A percentile compares a stretch with the other conserved stretches of the same genome.
Conservation (phyloP, 768 basidiomycete genomes). For the Lactarius tabidus region DNA sequence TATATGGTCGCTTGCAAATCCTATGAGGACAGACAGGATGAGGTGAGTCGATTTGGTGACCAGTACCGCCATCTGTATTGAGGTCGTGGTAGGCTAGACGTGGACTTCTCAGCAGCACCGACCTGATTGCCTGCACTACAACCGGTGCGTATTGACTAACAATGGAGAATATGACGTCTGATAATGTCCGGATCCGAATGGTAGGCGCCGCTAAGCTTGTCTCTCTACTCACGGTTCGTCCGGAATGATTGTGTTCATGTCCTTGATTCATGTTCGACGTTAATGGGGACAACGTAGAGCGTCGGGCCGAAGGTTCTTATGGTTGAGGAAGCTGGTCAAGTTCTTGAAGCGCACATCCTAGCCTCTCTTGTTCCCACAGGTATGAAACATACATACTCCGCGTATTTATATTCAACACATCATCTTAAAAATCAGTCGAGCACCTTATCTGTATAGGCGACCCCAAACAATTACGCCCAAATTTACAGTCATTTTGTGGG, state of each 20-base stretch:
- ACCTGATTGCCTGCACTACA: constrained; percentile 75
- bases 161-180: neutral
- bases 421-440: constrained; percentile 38
- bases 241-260: no score
- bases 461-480: constrained; percentile 70
- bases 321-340: constrained; percentile 81
- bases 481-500: constrained; percentile 57
- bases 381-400: neutral
- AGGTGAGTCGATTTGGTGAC: constrained; percentile 39
- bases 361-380: constrained; percentile 52
- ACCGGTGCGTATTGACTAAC: constrained; percentile 45
- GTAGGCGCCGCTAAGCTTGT: constrained; percentile 66
- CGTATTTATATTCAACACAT: neutral
- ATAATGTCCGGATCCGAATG: neutral
- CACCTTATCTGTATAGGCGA: constrained; percentile 82
- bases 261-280: neutral
- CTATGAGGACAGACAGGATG: constrained; percentile 43
- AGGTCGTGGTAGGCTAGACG: constrained; percentile 46
- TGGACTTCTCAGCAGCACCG: constrained; percentile 46
- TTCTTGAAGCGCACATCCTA: constrained; percentile 73
- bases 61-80: neutral
- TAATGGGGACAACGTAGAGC: constrained; percentile 38
- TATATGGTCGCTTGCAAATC: constrained; percentile 39
- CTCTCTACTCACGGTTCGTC: constrained; percentile 50
- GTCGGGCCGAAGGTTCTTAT: constrained; percentile 58